phyloP scores from a whole-genome alignment of 140 eudicot species.

The Cichorium intybus region DNA sequence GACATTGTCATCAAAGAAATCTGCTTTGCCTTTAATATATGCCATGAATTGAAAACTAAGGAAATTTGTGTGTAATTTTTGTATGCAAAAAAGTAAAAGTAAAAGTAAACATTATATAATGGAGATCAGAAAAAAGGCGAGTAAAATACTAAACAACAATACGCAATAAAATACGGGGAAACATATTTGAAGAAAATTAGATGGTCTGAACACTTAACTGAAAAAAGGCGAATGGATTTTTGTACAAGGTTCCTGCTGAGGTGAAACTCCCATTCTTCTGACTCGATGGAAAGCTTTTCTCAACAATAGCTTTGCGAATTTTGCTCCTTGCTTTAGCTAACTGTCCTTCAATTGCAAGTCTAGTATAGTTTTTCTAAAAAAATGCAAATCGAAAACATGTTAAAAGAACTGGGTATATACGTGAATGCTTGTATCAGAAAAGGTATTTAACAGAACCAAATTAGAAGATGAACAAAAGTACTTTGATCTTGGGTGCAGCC shows the following conservation, averaged over 20 bases:
- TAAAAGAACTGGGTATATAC: background rate
- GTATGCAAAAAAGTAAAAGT: no score
- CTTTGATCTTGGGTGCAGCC: background rate
- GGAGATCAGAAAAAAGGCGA: no score
- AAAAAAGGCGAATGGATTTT: slow-evolving; percentile 36
- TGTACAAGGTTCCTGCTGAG: slow-evolving; percentile 23
- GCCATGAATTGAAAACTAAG: no score
- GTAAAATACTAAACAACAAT: no score
- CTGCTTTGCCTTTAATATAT: no score
- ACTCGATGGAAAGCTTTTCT: slow-evolving; percentile 1
- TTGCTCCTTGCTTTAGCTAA: slow-evolving; percentile 47
- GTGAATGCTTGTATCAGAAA: background rate
- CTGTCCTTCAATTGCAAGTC: slow-evolving; percentile 38
- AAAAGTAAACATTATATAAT: no score
- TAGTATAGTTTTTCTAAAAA: slow-evolving; percentile 1
- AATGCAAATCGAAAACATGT: background rate
- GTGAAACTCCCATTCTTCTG: slow-evolving; percentile 18
- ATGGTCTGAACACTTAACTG: slow-evolving; percentile 28
- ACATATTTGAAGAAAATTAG: background rate
- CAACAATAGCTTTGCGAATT: slow-evolving; percentile 35
- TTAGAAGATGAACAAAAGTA: background rate
- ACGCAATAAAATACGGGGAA: no score
- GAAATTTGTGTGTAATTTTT: no score
- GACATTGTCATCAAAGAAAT: no score
- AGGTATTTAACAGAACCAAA: background rate